A percentile compares a stretch with the other conserved stretches of the same genome.
Conservation (phyloP, 2,329 filamentous ascomycete genomes). For the Periconia sp. region DNA sequence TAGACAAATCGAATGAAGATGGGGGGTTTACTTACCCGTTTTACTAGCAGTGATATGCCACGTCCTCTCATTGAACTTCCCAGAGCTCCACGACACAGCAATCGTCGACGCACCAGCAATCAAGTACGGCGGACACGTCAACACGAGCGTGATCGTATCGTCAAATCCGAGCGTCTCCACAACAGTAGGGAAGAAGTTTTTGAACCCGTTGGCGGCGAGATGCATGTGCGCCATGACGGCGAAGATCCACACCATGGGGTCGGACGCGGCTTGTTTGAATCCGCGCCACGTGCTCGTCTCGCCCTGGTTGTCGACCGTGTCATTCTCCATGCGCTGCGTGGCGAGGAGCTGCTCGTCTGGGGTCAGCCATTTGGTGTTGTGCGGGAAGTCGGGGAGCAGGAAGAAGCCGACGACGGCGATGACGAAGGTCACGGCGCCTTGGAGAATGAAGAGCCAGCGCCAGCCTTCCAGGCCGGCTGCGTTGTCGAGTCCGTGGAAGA, state of each 20-base stretch:
- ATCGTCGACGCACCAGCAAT: conserved; percentile 26
- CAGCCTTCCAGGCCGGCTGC: conserved; percentile 25
- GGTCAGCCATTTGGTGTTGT: conserved; percentile 50
- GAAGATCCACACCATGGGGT: conserved; percentile 50
- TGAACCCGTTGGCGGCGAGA: conserved; percentile 42
- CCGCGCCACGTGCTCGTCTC: conserved; percentile 51
- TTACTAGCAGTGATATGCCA: conserved; percentile 46
- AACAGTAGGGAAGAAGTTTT: conserved; percentile 52
- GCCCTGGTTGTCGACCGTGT: conserved; percentile 52
- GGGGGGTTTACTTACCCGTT: too few species aligned
- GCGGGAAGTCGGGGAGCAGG: conserved; percentile 43
- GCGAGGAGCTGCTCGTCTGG: conserved; percentile 48
- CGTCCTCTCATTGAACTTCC: conserved; percentile 31
- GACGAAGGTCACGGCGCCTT: conserved; percentile 33
- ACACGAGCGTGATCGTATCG: conserved; percentile 52
- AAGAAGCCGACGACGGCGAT: conserved; percentile 42
- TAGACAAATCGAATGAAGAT: too few species aligned
- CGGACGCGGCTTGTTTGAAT: conserved; percentile 53
- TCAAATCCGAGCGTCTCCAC: conserved; percentile 55
- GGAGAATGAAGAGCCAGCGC: conserved; percentile 34
- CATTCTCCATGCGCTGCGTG: conserved; percentile 43
- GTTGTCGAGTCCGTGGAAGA: conserved; percentile 29
- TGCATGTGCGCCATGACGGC: conserved; percentile 37
- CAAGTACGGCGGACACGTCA: conserved; percentile 46
- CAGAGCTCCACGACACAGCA: conserved; percentile 25